phyloP scores from a whole-genome alignment of 257 asterid genomes.

The Capsicum pubescens region DNA sequence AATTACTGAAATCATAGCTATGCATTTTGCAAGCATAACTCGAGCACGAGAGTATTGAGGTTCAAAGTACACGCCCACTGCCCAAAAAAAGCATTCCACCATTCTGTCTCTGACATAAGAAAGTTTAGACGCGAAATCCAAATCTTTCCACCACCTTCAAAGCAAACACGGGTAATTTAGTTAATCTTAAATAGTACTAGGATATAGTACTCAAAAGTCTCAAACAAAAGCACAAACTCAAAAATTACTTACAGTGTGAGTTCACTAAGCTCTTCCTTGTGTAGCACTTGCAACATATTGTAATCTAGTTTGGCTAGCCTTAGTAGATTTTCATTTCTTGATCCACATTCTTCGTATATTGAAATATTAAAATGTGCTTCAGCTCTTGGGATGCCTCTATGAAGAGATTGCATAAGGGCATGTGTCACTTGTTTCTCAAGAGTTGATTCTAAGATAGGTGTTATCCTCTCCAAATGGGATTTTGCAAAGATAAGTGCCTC shows the following conservation, averaged over 20 bases:
- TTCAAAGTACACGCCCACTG: constrained; percentile 32
- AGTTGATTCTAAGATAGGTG: not conserved
- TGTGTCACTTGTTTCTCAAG: constrained; percentile 25
- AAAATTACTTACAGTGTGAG: not conserved
- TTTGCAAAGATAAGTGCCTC: constrained; percentile 21
- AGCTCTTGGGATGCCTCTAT: constrained; percentile 24
- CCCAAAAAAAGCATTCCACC: constrained; percentile 44
- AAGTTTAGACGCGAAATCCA: constrained; percentile 31
- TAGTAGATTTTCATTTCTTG: not conserved
- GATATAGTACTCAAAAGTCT: not conserved
- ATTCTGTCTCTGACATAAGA: constrained; percentile 34
- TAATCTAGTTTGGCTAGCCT: constrained; percentile 23
- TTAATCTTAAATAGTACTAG: not conserved
- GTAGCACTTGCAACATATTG: constrained; percentile 19
- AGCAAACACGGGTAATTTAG: not conserved
- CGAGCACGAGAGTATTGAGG: constrained; percentile 34
- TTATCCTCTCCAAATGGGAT: not conserved
- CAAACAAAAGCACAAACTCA: not conserved
- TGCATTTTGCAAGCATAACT: constrained; percentile 31
- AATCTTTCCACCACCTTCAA: constrained; percentile 37
- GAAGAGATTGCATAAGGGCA: constrained; percentile 25
- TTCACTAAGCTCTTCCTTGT: constrained; percentile 24
- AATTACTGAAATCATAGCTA: constrained; percentile 21
- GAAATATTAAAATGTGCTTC: constrained; percentile 19
- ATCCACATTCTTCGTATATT: constrained; percentile 15